Conservation (phyloP, 805 yeast genomes). For the Metschnikowia cerradonensis region DNA sequence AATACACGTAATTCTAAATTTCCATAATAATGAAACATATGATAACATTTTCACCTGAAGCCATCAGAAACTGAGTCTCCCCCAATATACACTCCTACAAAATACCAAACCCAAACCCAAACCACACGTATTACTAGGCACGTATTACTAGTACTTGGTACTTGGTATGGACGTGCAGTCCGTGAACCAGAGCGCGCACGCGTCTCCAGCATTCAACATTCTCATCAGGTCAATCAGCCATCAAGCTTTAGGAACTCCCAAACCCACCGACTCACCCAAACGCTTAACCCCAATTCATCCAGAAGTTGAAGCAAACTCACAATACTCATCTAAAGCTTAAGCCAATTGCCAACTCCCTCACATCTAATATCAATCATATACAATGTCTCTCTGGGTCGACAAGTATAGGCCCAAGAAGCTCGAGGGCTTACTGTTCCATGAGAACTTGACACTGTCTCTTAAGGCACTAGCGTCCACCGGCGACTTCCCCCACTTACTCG, state of each 20-base stretch:
- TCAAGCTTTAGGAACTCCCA: no score
- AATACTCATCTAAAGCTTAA: not conserved
- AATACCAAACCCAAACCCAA: no score
- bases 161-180: not conserved
- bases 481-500: slow-evolving; percentile 87
- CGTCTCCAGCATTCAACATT: not conserved
- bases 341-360: not conserved
- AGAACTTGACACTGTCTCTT: slow-evolving; percentile 58
- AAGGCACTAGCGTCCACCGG: slow-evolving; percentile 60
- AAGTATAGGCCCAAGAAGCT: slow-evolving; percentile 78
- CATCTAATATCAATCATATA: not conserved
- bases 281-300: no score
- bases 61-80: no score
- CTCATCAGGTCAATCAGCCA: not conserved
- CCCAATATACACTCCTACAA: no score
- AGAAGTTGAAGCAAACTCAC: no score
- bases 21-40: no score
- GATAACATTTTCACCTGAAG: no score
- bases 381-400: slow-evolving; percentile 96
- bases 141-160: no score
- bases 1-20: no score
- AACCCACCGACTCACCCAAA: no score
- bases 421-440: slow-evolving; percentile 62
- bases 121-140: no score
- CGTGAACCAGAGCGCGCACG: not conserved